Base-by-base conservation (phyloP, 176 grass and related monocot genomes). In the Ampelocalamus luodianensis region DNA sequence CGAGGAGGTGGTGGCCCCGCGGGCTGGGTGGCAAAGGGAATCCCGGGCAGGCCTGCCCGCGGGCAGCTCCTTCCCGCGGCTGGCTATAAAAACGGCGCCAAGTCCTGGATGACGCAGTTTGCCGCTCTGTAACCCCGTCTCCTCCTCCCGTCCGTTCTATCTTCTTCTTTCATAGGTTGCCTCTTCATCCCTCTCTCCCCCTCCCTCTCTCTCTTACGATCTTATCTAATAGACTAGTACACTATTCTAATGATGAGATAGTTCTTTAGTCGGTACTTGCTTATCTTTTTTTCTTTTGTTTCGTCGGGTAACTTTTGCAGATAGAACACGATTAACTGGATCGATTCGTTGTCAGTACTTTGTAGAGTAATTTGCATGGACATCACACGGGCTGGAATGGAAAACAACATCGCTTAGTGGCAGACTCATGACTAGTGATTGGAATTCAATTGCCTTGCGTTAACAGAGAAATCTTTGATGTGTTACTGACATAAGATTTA, bases 21-120 rank as follows among this genome's bases (percentile, higher is more conserved):
- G 6, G 37, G 5, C 17, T 4, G 24, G 69, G 62, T 23, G 16
- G 40, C 64, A 26, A 29, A 63, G n/a, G 59, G 76, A 77, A 58
- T 81, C 81, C 86, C 49, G 90, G 82, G 50, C 85, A 77, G 23
- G 17, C 13, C 18, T 81, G 49, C 80, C 85, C 85, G 83, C 83
- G 67, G 75, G 76, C 82, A 62, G 51, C 27, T 0, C 7, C 22
- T 50, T 6, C 11, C 14, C 39, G 2, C 11, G 2, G 8, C 18
- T 27, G 45, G 70, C 2, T 89, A 91, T 94, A 91, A 89, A 89
- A 71, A 0, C 26, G 43, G 49, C 61, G 43, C 34, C 74, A 68
- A 53, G 68, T 1, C 16, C 8, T 0, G 55, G 10, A 0, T 13
- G 12, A 77, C 38, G 68, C 83, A 91, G 92, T 94, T 94, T 91